phyloP scores from a whole-genome alignment of 768 basidiomycete genomes.

The Lentinula sp. region DNA sequence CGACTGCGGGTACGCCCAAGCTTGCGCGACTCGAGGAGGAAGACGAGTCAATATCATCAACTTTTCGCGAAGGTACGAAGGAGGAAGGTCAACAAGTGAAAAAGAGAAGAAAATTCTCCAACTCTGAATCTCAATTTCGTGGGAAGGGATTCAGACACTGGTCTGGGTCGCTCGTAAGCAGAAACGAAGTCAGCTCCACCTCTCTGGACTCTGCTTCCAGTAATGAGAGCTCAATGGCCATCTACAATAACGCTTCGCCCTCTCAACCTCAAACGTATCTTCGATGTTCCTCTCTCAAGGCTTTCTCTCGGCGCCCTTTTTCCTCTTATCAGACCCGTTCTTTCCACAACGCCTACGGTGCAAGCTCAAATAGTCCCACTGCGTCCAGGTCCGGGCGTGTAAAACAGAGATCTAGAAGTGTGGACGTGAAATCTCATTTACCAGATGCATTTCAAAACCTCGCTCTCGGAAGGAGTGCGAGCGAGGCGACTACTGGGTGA shows the following conservation, averaged over 20 bases:
- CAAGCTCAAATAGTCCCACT: neutral
- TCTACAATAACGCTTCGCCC: neutral
- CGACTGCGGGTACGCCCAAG: conserved; percentile 17
- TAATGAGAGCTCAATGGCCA: neutral
- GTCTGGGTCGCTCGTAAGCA: neutral
- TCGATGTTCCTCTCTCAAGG: neutral
- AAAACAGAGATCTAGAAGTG: neutral
- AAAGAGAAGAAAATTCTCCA: neutral
- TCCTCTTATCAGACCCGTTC: neutral
- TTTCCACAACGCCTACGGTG: neutral
- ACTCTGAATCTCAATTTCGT: neutral
- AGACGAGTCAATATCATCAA: conserved; percentile 13
- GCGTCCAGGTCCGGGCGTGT: neutral
- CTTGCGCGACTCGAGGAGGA: conserved; percentile 25
- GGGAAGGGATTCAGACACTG: neutral
- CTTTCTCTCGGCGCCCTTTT: neutral
- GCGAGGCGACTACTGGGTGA: too few relatives aligned
- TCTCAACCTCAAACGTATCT: neutral
- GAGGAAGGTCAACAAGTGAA: conserved; percentile 11
- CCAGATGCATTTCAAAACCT: neutral
- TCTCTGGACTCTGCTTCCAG: neutral
- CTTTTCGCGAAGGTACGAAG: neutral
- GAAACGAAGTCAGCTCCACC: neutral
- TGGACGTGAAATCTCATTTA: neutral
- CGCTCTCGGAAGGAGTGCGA: neutral